phyloP scores from a whole-genome alignment of 2,329 filamentous ascomycete genomes.

The Arthrocladium fulminans region DNA sequence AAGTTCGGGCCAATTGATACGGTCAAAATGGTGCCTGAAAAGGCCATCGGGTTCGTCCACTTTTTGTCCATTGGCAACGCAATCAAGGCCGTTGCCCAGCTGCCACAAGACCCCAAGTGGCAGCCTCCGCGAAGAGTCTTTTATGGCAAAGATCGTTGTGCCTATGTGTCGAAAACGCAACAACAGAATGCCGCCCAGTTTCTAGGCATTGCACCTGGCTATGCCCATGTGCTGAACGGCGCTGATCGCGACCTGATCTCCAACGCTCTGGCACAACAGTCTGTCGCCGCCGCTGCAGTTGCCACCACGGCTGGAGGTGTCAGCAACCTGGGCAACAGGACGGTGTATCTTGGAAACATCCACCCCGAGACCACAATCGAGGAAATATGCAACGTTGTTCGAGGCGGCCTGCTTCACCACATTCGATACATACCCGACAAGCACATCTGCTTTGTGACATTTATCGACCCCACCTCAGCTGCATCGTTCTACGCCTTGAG shows the following conservation, averaged over 20 bases:
- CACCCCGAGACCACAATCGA: constrained; percentile 98
- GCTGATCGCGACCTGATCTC: constrained; percentile 95
- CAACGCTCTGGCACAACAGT: constrained; percentile 91
- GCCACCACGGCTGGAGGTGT: constrained; percentile 94
- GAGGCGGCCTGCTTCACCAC: constrained; percentile 89
- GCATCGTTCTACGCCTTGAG: constrained; percentile 96
- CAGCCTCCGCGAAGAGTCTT: constrained; percentile 90
- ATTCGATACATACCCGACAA: constrained; percentile 99
- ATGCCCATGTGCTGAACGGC: constrained; percentile 90
- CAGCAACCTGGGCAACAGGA: constrained; percentile 94
- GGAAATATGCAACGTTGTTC: constrained; percentile 98
- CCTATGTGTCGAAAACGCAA: constrained; percentile 98
- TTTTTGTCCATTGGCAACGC: constrained; percentile 96
- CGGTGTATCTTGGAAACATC: constrained; percentile 96
- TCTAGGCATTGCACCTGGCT: constrained; percentile 89
- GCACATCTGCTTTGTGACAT: constrained; percentile 99
- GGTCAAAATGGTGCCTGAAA: constrained; percentile 94
- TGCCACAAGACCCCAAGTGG: constrained; percentile 95
- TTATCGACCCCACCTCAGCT: constrained; percentile 95
- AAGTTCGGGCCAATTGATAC: constrained; percentile 97
- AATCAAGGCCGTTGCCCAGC: constrained; percentile 93
- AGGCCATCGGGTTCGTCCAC: constrained; percentile 95
- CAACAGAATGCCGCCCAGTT: constrained; percentile 99
- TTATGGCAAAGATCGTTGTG: constrained; percentile 97
- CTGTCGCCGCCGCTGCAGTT: constrained; percentile 89